phyloP scores from a whole-genome alignment of 495 filamentous ascomycete species.

The Penicillium flavigenum region DNA sequence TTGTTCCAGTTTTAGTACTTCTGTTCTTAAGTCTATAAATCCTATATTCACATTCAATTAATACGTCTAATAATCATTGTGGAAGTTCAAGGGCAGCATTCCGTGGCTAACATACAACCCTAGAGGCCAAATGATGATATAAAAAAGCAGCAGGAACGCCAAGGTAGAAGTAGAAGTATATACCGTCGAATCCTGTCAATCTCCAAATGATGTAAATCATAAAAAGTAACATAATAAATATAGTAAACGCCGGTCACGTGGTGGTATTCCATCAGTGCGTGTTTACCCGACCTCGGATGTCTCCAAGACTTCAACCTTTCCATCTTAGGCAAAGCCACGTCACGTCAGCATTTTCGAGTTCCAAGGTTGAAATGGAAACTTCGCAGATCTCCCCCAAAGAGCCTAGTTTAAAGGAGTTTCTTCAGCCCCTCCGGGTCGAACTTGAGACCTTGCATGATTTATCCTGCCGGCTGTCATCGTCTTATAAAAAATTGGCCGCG shows the following conservation, averaged over 20 bases:
- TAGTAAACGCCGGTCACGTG: conserved; percentile 2
- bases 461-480: conserved; percentile 53
- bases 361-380: neutral
- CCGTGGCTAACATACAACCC: neutral
- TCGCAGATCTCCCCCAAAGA: neutral
- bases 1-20: neutral
- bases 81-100: neutral
- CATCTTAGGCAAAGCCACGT: neutral
- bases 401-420: conserved; percentile 17
- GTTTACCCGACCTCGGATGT: neutral
- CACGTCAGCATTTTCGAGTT: neutral
- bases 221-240: neutral
- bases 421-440: conserved; percentile 29
- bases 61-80: neutral
- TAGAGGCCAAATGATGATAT: neutral
- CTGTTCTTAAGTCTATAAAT: neutral
- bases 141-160: neutral
- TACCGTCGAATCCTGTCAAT: neutral
- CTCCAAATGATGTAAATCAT: neutral
- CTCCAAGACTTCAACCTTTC: neutral
- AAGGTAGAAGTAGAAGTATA: neutral
- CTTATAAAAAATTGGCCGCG: conserved; percentile 58
- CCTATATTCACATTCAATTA: neutral
- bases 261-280: conserved; percentile 6
- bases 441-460: conserved; percentile 49